A percentile compares a stretch with the other conserved stretches of the same genome.
phyloP scores from a whole-genome alignment of 345 rosid genomes.

The Nephelium lappaceum region DNA sequence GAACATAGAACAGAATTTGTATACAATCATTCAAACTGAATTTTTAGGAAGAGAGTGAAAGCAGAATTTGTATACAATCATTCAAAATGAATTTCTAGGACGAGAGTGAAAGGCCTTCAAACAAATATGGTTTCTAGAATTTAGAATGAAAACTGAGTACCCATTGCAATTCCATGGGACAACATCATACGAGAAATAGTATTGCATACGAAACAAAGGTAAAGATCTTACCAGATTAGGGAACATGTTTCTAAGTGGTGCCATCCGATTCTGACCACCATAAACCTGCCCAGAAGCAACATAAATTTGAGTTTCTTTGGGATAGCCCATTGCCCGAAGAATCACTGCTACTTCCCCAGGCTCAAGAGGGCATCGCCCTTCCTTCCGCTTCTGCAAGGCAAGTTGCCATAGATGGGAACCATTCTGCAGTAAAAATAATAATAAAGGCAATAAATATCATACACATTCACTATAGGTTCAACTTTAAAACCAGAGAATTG shows the following conservation, averaged over 20 bases:
- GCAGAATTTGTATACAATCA: background rate
- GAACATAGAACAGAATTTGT: too few species aligned
- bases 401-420: slow-evolving; percentile 98
- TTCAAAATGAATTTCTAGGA: background rate
- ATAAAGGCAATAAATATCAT: slow-evolving; percentile 20
- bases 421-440: slow-evolving; percentile 58
- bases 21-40: background rate
- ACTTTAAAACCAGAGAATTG: slow-evolving; percentile 16
- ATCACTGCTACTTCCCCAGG: slow-evolving; percentile 99
- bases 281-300: slow-evolving; percentile 99
- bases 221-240: slow-evolving; percentile 76
- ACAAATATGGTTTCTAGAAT: background rate
- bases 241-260: slow-evolving; percentile 97
- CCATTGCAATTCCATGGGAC: background rate
- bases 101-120: background rate
- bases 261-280: slow-evolving; percentile 99
- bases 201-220: background rate
- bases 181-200: background rate
- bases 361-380: slow-evolving; percentile 99
- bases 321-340: slow-evolving; percentile 97
- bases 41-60: too few species aligned
- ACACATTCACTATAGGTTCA: slow-evolving; percentile 3
- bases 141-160: background rate
- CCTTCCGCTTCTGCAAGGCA: slow-evolving; percentile 95
- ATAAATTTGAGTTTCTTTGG: slow-evolving; percentile 97